phyloP scores from a whole-genome alignment of 2,329 filamentous ascomycete genomes.

The Emmonsia crescens region DNA sequence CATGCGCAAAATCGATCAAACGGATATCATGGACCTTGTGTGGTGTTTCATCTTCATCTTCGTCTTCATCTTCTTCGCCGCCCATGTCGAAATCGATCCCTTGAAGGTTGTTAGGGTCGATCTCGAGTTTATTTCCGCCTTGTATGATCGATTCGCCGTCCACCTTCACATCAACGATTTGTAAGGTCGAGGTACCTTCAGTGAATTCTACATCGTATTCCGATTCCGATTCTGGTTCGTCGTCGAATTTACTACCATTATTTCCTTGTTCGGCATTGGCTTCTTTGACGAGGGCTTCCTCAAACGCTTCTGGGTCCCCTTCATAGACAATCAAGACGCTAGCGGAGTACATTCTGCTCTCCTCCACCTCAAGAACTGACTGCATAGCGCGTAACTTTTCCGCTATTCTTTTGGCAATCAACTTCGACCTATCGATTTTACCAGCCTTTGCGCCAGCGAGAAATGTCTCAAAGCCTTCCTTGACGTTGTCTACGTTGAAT shows the following conservation, averaged over 20 bases:
- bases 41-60: constrained; percentile 44
- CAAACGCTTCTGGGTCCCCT: constrained; percentile 47
- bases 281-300: constrained; percentile 35
- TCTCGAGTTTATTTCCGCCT: constrained; percentile 25
- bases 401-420: constrained; percentile 33
- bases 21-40: constrained; percentile 69
- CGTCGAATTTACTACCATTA: constrained; percentile 21
- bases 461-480: constrained; percentile 48
- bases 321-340: constrained; percentile 58
- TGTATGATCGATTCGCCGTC: constrained; percentile 20
- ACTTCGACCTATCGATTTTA: constrained; percentile 32
- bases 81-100: constrained; percentile 35
- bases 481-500: constrained; percentile 45
- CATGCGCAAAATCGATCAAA: constrained; percentile 96
- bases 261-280: constrained; percentile 8
- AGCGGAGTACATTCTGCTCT: constrained; percentile 58
- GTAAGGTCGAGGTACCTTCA: constrained; percentile 18
- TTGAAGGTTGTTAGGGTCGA: constrained; percentile 32
- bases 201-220: constrained; percentile 9
- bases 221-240: constrained; percentile 17
- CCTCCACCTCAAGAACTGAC: constrained; percentile 42
- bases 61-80: constrained; percentile 34
- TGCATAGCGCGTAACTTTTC: constrained; percentile 35
- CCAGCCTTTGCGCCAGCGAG: constrained; percentile 37
- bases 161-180: constrained; percentile 23